Evolutionary conservation across 2,329 filamentous ascomycete species (phyloP).

Genomic region (Ascochyta viciae-villosae): DNA sequence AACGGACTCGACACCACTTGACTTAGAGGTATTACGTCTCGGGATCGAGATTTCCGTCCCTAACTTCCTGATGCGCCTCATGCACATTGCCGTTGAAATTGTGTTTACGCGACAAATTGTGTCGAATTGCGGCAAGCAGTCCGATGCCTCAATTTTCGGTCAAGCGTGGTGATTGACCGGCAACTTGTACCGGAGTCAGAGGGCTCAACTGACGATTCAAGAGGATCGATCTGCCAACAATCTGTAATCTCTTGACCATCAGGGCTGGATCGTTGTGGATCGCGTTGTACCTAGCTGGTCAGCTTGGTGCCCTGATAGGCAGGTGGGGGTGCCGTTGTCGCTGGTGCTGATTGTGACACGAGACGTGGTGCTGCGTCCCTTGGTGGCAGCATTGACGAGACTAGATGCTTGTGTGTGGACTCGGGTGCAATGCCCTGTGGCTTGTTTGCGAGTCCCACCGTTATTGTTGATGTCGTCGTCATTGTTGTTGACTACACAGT

Average conservation of each 20-base stretch:
- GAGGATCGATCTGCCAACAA: slow-evolving; percentile 2
- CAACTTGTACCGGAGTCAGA: slow-evolving; percentile 6
- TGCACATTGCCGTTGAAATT: not conserved
- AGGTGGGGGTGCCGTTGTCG: slow-evolving; percentile 3
- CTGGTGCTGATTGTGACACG: slow-evolving; percentile 1
- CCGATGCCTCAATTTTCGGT: not conserved
- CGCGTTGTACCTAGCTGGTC: not conserved
- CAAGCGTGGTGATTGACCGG: slow-evolving; percentile 1
- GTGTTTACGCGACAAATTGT: slow-evolving; percentile 8
- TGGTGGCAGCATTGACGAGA: not conserved
- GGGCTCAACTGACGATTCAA: not conserved
- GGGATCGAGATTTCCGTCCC: not conserved
- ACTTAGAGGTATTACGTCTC: not conserved
- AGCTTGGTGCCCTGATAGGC: slow-evolving; percentile 1
- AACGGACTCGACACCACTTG: not conserved
- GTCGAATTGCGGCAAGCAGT: slow-evolving; percentile 6
- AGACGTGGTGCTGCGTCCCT: slow-evolving; percentile 4
- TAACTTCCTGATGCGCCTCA: not conserved
- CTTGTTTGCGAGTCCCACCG: not conserved
- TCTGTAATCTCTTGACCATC: not conserved
- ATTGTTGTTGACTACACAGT: not conserved
- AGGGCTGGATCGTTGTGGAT: slow-evolving; percentile 16
- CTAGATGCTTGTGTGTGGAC: not conserved
- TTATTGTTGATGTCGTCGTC: not conserved
- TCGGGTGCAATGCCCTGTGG: not conserved